Conservation (phyloP, 768 basidiomycete genomes). For the Psilocybe tampanensis region DNA sequence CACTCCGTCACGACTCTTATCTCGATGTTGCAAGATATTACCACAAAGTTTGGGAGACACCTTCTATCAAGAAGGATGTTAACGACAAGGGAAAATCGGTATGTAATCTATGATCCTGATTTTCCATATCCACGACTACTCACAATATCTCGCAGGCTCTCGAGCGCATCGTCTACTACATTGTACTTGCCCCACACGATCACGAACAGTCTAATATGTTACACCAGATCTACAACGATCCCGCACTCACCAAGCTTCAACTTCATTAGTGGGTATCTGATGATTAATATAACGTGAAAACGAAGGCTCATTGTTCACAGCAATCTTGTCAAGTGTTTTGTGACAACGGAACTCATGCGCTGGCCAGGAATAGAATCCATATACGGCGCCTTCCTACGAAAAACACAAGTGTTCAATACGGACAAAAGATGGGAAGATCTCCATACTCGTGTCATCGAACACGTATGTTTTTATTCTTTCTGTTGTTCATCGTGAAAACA, state of each 20-base stretch:
- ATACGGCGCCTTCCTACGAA: conserved; percentile 82
- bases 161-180: conserved; percentile 93
- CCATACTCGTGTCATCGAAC: conserved; percentile 94
- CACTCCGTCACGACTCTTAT: conserved; percentile 81
- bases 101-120: conserved; percentile 25
- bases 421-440: conserved; percentile 93
- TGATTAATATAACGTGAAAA: not conserved
- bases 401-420: conserved; percentile 78
- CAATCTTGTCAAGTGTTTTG: conserved; percentile 92
- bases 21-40: conserved; percentile 95
- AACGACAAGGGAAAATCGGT: conserved; percentile 70
- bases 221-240: conserved; percentile 80
- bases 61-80: conserved; percentile 86
- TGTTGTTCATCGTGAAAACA: not conserved
- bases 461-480: conserved; percentile 57
- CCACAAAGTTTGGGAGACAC: conserved; percentile 97
- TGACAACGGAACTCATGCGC: conserved; percentile 90
- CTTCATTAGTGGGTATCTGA: conserved; percentile 70
- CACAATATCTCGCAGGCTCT: conserved; percentile 61
- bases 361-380: conserved; percentile 93
- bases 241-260: conserved; percentile 78
- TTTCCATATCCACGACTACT: not conserved
- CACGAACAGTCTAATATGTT: conserved; percentile 99
- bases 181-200: conserved; percentile 90
- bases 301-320: conserved; percentile 41